Percentiles rank a stretch among this genome's conserved stretches.
Evolutionary conservation across 345 rosid species (phyloP).

Genomic region (Triadica sebifera): DNA sequence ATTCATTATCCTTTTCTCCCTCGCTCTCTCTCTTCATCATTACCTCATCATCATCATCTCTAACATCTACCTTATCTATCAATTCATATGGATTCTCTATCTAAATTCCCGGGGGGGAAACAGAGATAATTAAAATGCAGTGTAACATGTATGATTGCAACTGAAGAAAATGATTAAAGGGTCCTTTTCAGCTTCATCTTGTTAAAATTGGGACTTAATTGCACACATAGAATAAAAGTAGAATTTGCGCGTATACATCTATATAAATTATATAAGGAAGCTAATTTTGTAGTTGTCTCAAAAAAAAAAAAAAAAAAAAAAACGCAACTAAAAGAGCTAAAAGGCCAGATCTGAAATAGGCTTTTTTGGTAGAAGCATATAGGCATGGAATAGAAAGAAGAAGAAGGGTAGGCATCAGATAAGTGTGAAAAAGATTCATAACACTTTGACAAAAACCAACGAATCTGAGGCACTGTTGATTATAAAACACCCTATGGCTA

Average conservation of each 20-base stretch:
- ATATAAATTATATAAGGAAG: too few species aligned
- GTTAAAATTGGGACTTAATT: neutral
- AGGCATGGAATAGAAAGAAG: too few species aligned
- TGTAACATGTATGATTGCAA: neutral
- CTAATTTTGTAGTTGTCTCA: neutral
- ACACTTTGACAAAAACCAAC: conserved; percentile 7
- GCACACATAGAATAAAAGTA: neutral
- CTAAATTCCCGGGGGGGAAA: conserved; percentile 52
- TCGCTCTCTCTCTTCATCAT: conserved; percentile 42
- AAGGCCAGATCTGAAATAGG: conserved; percentile 16
- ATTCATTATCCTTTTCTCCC: conserved; percentile 24
- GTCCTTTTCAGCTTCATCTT: neutral
- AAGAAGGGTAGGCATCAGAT: too few species aligned
- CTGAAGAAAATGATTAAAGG: neutral
- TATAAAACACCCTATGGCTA: neutral
- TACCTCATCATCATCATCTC: conserved; percentile 53
- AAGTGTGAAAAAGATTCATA: neutral
- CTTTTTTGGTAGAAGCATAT: neutral
- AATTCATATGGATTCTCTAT: conserved; percentile 13
- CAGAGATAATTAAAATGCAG: neutral
- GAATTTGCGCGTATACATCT: too few species aligned
- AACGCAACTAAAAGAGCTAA: neutral
- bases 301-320: conserved; percentile 1
- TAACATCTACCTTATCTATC: conserved; percentile 31
- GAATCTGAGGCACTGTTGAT: conserved; percentile 14